Percentiles rank a stretch among this genome's conserved stretches.
Conservation (phyloP, 345 rosid genomes). For the Ceriops tagal region DNA sequence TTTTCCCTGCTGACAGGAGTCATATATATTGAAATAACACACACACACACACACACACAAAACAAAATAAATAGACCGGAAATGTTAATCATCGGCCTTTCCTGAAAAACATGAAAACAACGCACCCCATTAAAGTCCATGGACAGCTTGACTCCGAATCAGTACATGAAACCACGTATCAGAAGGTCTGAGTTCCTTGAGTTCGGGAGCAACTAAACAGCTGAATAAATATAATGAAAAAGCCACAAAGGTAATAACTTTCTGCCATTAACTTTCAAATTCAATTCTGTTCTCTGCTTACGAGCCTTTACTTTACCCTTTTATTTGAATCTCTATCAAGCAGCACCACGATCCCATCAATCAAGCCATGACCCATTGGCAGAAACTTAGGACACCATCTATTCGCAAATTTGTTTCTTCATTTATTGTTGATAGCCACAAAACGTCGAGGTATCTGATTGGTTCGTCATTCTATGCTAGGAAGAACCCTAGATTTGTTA, state of each 20-base stretch:
- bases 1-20: no score
- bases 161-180: no score
- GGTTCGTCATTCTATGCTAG: conserved; percentile 18
- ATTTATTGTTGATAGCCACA: conserved; percentile 23
- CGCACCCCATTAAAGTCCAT: no score
- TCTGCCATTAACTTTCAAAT: background rate
- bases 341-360: background rate
- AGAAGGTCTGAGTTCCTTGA: no score
- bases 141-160: no score
- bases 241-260: background rate
- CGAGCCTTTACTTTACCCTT: background rate
- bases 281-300: background rate
- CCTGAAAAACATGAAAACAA: no score
- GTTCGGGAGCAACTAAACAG: no score
- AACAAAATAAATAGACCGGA: no score
- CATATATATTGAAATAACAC: no score
- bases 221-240: background rate
- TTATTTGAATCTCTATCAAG: background rate
- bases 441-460: conserved; percentile 17
- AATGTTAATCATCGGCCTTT: no score
- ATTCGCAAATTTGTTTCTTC: conserved; percentile 46
- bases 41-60: no score
- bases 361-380: conserved; percentile 34
- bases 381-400: conserved; percentile 33
- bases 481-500: conserved; percentile 43